Percentiles rank a stretch among this genome's conserved stretches.
phyloP scores from a whole-genome alignment of 352 stramenopile genomes.

The Globisporangium solare region DNA sequence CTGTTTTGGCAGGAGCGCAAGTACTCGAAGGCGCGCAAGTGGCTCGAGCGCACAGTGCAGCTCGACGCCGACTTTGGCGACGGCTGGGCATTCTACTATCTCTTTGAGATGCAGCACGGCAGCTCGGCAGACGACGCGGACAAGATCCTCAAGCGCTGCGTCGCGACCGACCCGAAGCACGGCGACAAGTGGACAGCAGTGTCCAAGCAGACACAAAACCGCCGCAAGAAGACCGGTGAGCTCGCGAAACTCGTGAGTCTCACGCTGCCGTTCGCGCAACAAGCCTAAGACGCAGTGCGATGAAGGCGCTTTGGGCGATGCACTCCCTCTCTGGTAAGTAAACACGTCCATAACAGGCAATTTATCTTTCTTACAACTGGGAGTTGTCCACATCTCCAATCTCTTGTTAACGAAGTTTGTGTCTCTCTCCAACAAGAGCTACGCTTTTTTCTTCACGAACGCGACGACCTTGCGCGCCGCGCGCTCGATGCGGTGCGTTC shows the following conservation, averaged over 20 bases:
- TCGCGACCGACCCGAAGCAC: conserved; percentile 91
- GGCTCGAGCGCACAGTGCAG: conserved; percentile 95
- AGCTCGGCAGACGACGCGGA: conserved; percentile 66
- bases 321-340: not conserved
- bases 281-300: conserved; percentile 18
- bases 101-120: conserved; percentile 94
- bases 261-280: conserved; percentile 64
- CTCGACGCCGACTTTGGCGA: conserved; percentile 96
- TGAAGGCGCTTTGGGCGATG: not conserved
- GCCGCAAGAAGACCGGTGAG: conserved; percentile 67
- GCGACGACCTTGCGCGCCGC: conserved; percentile 43
- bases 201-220: conserved; percentile 91
- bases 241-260: conserved; percentile 78
- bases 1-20: conserved; percentile 97
- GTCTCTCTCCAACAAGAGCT: not conserved
- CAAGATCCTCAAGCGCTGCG: conserved; percentile 84
- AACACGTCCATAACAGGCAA: no score
- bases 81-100: conserved; percentile 96
- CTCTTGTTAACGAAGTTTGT: not conserved
- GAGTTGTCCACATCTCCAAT: not conserved
- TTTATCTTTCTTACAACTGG: conserved; percentile 1
- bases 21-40: conserved; percentile 95
- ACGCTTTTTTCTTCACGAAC: conserved; percentile 64
- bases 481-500: conserved; percentile 45
- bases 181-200: conserved; percentile 93